Percentiles rank a stretch among this genome's conserved stretches.
Evolutionary conservation across 192 early-diverging fungal species (phyloP).

Genomic region (Coemansia sp.): DNA sequence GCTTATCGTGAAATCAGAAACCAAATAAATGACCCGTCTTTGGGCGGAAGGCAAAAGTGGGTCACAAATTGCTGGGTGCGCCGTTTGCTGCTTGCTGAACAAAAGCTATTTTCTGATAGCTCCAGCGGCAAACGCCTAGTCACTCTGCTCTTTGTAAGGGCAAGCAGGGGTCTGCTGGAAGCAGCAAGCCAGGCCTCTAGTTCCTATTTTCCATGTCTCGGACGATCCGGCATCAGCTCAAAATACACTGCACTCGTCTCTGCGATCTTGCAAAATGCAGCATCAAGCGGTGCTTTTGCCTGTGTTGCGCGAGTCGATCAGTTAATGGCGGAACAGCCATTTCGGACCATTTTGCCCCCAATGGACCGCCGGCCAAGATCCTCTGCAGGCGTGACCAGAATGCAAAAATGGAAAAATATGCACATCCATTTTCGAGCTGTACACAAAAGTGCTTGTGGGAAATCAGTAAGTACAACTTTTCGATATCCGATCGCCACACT

Average conservation of each 20-base stretch:
- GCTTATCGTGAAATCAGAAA: neutral
- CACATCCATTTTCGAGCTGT: neutral
- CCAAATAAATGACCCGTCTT: neutral
- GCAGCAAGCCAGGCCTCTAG: neutral
- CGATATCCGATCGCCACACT: conserved; percentile 18
- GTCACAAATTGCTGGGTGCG: neutral
- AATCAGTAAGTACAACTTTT: neutral
- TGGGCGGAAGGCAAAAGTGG: neutral
- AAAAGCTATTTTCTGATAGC: too few species aligned
- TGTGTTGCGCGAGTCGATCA: neutral
- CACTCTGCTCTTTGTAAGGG: neutral
- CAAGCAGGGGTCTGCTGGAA: neutral
- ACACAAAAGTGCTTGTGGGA: neutral
- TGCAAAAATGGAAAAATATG: conserved; percentile 7
- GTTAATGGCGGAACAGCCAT: neutral
- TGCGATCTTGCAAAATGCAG: neutral
- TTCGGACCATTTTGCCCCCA: neutral
- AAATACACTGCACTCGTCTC: neutral
- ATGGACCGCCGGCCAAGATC: conserved; percentile 2
- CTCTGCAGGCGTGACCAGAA: neutral
- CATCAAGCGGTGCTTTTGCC: too few species aligned
- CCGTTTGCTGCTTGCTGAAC: neutral
- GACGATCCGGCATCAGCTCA: neutral
- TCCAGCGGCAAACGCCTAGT: neutral
- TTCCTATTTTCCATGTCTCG: neutral